A percentile compares a stretch with the other conserved stretches of the same genome.
Conservation (phyloP, 306 rosid genomes). For the Gillenia trifoliata region DNA sequence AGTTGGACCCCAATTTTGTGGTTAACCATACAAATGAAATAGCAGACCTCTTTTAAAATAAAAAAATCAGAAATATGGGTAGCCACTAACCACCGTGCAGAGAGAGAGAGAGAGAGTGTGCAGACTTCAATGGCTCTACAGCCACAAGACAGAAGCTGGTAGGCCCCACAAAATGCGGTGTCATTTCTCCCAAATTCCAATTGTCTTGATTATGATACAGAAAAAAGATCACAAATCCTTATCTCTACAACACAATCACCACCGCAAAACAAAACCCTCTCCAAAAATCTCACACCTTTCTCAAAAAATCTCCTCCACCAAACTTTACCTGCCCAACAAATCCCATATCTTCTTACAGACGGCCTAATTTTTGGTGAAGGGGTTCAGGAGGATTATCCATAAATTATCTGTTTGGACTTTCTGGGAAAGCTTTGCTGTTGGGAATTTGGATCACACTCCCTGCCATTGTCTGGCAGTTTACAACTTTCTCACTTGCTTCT, state of each 20-base stretch:
- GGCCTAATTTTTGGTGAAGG: not conserved
- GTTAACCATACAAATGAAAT: no score
- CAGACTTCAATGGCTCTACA: conserved; percentile 19
- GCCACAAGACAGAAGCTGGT: conserved; percentile 30
- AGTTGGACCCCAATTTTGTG: no score
- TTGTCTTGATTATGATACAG: not conserved
- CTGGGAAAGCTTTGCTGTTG: not conserved
- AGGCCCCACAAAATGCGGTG: conserved; percentile 10
- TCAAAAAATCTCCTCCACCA: conserved; percentile 31
- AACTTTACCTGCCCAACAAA: conserved; percentile 2
- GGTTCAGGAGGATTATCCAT: not conserved
- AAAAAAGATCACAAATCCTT: conserved; percentile 25
- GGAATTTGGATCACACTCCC: not conserved
- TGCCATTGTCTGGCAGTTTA: not conserved
- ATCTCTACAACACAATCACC: conserved; percentile 13
- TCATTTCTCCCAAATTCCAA: not conserved
- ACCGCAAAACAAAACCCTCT: not conserved
- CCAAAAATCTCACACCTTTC: not conserved
- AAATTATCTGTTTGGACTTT: not conserved
- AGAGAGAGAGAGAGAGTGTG: no score
- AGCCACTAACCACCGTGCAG: no score
- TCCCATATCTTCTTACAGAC: no score
- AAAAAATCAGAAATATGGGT: no score
- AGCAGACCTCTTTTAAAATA: no score
- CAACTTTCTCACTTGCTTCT: not conserved